phyloP scores from a whole-genome alignment of 208 protist genomes.

The Perkinsela sp. region DNA sequence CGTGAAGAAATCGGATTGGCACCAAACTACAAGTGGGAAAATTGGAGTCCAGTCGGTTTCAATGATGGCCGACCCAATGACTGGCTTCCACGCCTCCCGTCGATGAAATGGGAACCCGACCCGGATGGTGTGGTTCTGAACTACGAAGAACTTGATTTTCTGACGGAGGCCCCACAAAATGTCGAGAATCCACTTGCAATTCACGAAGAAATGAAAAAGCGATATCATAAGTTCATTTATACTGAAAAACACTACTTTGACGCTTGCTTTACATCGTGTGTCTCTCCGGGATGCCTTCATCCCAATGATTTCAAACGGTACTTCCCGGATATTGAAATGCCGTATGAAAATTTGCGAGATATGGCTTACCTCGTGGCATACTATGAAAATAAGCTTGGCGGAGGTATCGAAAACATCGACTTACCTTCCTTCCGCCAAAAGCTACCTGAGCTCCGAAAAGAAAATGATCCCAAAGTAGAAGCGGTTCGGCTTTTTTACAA shows the following conservation, averaged over 20 bases:
- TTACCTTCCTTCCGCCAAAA: neutral
- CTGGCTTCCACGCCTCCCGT: constrained; percentile 42
- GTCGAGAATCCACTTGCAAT: constrained; percentile 55
- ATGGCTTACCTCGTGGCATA: neutral
- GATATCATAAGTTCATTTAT: constrained; percentile 50
- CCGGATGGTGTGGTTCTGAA: constrained; percentile 27
- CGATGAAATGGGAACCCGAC: constrained; percentile 49
- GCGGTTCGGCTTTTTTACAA: constrained; percentile 37
- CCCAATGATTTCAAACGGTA: neutral
- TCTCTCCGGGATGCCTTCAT: neutral
- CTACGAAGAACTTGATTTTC: neutral
- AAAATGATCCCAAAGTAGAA: constrained; percentile 35
- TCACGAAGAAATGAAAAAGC: constrained; percentile 49
- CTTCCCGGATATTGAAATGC: neutral
- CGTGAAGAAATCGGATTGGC: constrained; percentile 41
- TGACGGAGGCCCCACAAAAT: constrained; percentile 31
- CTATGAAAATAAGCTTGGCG: neutral
- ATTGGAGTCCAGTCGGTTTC: constrained; percentile 59
- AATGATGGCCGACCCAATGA: constrained; percentile 38
- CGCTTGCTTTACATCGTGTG: constrained; percentile 13
- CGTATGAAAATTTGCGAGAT: neutral
- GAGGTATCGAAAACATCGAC: neutral
- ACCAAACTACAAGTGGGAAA: constrained; percentile 60
- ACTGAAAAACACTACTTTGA: constrained; percentile 21
- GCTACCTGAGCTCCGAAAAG: constrained; percentile 12